These are phyloP conservation scores for Paramecium primaurelia DNA, from an alignment of 73 alveolate genomes.

Conservation along the genomic window DNA sequence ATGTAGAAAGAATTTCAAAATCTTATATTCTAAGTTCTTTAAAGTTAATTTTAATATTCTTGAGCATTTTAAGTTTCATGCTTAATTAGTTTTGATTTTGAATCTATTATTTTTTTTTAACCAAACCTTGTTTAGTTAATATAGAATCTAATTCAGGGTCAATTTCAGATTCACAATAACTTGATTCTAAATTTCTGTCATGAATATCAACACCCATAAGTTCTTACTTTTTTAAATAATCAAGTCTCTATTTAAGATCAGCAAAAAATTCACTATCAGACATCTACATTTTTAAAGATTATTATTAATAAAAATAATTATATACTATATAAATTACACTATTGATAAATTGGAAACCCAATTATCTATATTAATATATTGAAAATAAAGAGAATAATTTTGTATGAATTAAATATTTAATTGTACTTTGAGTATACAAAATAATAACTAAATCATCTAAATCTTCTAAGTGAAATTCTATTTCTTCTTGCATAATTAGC, in stretches of 20 bases:
- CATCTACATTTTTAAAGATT: slow-evolving; percentile 7
- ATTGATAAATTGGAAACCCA: not conserved
- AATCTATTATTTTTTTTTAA: slow-evolving; percentile 20
- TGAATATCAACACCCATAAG: slow-evolving; percentile 43
- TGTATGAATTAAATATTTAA: not conserved
- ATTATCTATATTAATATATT: not conserved
- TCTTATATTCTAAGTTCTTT: slow-evolving; percentile 50
- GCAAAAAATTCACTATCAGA: slow-evolving; percentile 20
- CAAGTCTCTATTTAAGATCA: slow-evolving; percentile 32
- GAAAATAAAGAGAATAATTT: not conserved
- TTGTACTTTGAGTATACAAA: not conserved
- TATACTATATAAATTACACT: not conserved
- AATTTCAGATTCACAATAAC: slow-evolving; percentile 38
- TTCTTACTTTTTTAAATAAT: slow-evolving; percentile 16
- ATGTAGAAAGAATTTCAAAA: slow-evolving; percentile 68
- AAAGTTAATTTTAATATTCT: not conserved
- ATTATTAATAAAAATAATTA: not conserved
- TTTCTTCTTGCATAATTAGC: slow-evolving; percentile 93
- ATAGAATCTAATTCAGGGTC: slow-evolving; percentile 10
- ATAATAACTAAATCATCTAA: slow-evolving; percentile 69
- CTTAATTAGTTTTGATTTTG: not conserved
- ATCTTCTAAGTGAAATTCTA: slow-evolving; percentile 94
- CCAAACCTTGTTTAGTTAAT: not conserved
- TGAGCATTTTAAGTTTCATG: not conserved
- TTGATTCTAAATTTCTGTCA: not conserved